phyloP scores from a whole-genome alignment of 2,329 filamentous ascomycete genomes.

The Tolypocladium tundrense region DNA sequence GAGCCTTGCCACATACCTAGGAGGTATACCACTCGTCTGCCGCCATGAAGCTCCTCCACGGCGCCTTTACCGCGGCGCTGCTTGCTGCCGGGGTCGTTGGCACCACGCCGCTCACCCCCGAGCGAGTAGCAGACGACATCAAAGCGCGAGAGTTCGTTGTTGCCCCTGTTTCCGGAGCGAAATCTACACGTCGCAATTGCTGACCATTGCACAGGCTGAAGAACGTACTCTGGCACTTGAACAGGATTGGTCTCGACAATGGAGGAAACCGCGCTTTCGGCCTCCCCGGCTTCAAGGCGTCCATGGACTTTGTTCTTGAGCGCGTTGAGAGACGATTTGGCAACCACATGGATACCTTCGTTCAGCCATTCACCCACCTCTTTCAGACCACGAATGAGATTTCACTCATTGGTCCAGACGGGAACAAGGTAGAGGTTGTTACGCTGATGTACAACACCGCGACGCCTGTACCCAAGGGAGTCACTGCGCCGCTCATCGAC shows the following conservation, averaged over 20 bases:
- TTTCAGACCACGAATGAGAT: constrained; percentile 33
- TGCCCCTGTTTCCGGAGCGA: neutral
- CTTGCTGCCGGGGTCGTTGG: neutral
- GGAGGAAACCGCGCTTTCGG: constrained; percentile 52
- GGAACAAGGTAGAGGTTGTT: constrained; percentile 30
- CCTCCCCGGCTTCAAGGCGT: constrained; percentile 47
- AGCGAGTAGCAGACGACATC: constrained; percentile 30
- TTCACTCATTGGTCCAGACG: constrained; percentile 32
- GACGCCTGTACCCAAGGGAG: constrained; percentile 26
- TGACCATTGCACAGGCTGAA: constrained; percentile 29
- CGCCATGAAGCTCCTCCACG: neutral
- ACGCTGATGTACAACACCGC: constrained; percentile 36
- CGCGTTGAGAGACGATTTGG: constrained; percentile 27
- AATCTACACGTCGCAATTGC: neutral
- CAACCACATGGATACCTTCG: constrained; percentile 30
- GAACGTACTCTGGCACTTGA: constrained; percentile 41
- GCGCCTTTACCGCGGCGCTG: neutral
- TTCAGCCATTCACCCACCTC: constrained; percentile 36
- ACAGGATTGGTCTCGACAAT: constrained; percentile 43
- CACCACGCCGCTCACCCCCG: constrained; percentile 22
- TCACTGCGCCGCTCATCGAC: constrained; percentile 23
- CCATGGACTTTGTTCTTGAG: constrained; percentile 44
- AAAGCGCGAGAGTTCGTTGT: constrained; percentile 25
- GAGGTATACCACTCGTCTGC: neutral
- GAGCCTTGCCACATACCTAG: neutral